phyloP scores from a whole-genome alignment of 306 rosid genomes.

The Corylus americana region DNA sequence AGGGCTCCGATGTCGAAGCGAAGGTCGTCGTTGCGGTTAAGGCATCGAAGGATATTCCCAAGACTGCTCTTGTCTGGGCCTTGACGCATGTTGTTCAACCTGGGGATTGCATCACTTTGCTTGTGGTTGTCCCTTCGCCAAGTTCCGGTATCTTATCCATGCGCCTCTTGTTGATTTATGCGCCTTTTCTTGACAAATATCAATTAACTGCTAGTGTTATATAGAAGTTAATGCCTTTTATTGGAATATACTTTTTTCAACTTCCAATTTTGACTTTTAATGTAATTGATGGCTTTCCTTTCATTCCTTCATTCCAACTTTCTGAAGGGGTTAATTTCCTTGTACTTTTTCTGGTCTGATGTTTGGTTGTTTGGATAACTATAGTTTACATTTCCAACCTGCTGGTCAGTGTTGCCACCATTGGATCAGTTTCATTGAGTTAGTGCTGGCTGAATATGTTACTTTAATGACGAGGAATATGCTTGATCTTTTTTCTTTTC shows the following conservation, averaged over 20 bases:
- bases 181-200: neutral
- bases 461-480: neutral
- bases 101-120: slow-evolving; percentile 90
- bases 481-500: neutral
- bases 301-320: neutral
- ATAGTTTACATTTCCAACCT: neutral
- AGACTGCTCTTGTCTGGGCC: slow-evolving; percentile 93
- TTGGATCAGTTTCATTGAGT: neutral
- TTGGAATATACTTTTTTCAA: neutral
- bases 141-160: slow-evolving; percentile 62
- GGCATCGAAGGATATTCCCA: slow-evolving; percentile 91
- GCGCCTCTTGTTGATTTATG: slow-evolving; percentile 7
- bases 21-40: slow-evolving; percentile 95
- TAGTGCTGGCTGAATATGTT: neutral
- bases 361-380: neutral
- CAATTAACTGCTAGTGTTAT: neutral
- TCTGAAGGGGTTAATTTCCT: neutral
- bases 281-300: neutral
- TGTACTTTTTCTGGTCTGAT: neutral
- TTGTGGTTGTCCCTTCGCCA: slow-evolving; percentile 91
- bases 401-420: neutral
- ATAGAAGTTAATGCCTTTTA: neutral
- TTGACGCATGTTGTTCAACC: slow-evolving; percentile 98
- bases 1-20: slow-evolving; percentile 69
- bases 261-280: neutral